Evolutionary conservation across 202 grass and related monocot genomes (phyloP).

Genomic region (Setaria viridis): DNA sequence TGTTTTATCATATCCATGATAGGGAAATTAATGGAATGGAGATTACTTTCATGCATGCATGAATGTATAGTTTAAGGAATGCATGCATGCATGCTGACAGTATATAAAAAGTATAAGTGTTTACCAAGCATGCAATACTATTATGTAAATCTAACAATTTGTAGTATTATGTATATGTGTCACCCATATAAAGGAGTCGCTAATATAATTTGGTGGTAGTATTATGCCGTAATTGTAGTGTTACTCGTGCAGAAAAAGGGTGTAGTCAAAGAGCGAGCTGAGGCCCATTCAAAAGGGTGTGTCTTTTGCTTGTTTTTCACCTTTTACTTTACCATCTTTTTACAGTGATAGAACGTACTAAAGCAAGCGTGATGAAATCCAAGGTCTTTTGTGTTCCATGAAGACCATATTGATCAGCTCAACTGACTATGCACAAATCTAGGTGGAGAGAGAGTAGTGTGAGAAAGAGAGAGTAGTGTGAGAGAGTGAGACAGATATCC

Average conservation of each 20-base stretch:
- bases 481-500: background rate
- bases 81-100: background rate
- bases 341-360: constrained; percentile 60
- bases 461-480: too few relatives aligned
- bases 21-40: background rate
- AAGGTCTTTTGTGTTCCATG: constrained; percentile 44
- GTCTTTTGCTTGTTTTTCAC: constrained; percentile 53
- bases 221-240: background rate
- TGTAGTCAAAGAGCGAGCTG: constrained; percentile 51
- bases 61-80: background rate
- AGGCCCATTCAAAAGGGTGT: constrained; percentile 57
- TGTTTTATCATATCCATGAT: background rate
- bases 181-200: background rate
- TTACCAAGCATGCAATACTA: constrained; percentile 25
- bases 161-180: background rate
- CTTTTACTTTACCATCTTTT: constrained; percentile 62
- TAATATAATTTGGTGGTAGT: background rate
- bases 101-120: background rate
- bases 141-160: background rate
- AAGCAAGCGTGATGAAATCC: constrained; percentile 41
- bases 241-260: constrained; percentile 32
- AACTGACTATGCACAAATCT: background rate
- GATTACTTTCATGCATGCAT: background rate
- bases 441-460: background rate
- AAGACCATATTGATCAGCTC: constrained; percentile 39